phyloP scores from a whole-genome alignment of 2,329 filamentous ascomycete genomes.

The Dactylellina sp. region DNA sequence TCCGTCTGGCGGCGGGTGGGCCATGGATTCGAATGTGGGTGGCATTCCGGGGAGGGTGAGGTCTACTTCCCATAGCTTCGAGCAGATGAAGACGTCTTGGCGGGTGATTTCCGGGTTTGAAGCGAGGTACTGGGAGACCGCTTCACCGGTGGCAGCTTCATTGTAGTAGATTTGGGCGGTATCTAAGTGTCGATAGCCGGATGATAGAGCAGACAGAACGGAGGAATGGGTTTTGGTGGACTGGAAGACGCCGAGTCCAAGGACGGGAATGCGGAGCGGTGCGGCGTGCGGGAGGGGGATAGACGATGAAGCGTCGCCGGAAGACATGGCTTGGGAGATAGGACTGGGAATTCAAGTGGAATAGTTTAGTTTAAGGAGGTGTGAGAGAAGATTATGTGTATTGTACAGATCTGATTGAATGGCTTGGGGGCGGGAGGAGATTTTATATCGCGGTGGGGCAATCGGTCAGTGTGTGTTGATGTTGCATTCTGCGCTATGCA shows the following conservation, averaged over 20 bases:
- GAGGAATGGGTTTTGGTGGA: conserved; percentile 42
- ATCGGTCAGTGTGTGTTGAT: too few relatives aligned
- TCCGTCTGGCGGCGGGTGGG: conserved; percentile 21
- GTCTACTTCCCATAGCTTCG: conserved; percentile 50
- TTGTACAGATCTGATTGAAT: too few relatives aligned
- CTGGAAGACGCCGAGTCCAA: conserved; percentile 52
- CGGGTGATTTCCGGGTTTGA: conserved; percentile 35
- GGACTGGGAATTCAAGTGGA: neutral
- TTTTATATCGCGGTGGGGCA: too few relatives aligned
- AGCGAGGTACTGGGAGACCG: conserved; percentile 36
- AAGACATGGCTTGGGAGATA: conserved; percentile 25
- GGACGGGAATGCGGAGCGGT: conserved; percentile 25
- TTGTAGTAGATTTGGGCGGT: conserved; percentile 52
- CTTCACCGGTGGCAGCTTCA: conserved; percentile 35
- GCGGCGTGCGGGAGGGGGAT: conserved; percentile 19
- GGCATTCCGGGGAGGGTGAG: conserved; percentile 38
- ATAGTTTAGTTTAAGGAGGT: neutral
- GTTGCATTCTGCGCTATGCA: too few relatives aligned
- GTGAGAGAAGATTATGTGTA: neutral
- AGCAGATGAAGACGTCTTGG: conserved; percentile 49
- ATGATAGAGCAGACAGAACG: conserved; percentile 33
- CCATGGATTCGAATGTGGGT: conserved; percentile 38
- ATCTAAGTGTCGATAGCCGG: conserved; percentile 48
- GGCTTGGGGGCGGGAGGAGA: too few relatives aligned
- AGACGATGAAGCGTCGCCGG: conserved; percentile 4